phyloP scores from a whole-genome alignment of 2,329 filamentous ascomycete genomes.

The Neonectria magnoliae region DNA sequence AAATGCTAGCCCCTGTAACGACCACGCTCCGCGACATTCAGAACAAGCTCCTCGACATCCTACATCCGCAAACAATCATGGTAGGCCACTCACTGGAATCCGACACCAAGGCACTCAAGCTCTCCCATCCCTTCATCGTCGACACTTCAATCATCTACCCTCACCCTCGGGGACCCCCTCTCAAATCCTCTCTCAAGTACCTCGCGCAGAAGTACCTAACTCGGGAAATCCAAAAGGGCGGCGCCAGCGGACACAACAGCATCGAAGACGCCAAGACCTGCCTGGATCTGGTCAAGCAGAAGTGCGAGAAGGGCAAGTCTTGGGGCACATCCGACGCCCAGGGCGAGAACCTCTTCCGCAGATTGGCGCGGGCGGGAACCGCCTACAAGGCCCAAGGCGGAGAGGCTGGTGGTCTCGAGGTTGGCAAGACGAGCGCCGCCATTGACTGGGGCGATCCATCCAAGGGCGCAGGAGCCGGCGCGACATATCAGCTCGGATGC shows the following conservation, averaged over 20 bases:
- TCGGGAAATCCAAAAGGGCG: slow-evolving; percentile 87
- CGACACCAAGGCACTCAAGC: slow-evolving; percentile 82
- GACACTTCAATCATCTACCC: slow-evolving; percentile 92
- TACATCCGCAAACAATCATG: slow-evolving; percentile 78
- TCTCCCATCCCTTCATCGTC: slow-evolving; percentile 92
- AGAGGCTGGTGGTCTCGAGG: slow-evolving; percentile 61
- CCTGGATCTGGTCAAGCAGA: slow-evolving; percentile 92
- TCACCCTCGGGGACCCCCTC: slow-evolving; percentile 86
- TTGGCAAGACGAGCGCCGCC: slow-evolving; percentile 74
- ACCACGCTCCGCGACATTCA: slow-evolving; percentile 89
- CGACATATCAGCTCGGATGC: slow-evolving; percentile 67
- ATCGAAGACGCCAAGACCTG: slow-evolving; percentile 92
- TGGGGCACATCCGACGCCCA: slow-evolving; percentile 86
- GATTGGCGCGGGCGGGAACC: slow-evolving; percentile 73
- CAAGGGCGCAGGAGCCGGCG: slow-evolving; percentile 65
- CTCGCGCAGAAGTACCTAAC: slow-evolving; percentile 86
- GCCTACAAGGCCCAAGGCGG: slow-evolving; percentile 71
- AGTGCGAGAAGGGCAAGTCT: slow-evolving; percentile 88
- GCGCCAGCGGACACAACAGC: slow-evolving; percentile 82
- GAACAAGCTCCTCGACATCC: slow-evolving; percentile 73
- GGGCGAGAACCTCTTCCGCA: slow-evolving; percentile 89
- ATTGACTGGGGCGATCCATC: slow-evolving; percentile 89
- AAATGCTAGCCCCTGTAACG: slow-evolving; percentile 83
- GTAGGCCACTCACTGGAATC: slow-evolving; percentile 85
- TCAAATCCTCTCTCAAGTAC: slow-evolving; percentile 92